Percentiles rank a stretch among this genome's conserved stretches.
Conservation (phyloP, 2,329 filamentous ascomycete genomes). For the Alternaria angustiovoidea region DNA sequence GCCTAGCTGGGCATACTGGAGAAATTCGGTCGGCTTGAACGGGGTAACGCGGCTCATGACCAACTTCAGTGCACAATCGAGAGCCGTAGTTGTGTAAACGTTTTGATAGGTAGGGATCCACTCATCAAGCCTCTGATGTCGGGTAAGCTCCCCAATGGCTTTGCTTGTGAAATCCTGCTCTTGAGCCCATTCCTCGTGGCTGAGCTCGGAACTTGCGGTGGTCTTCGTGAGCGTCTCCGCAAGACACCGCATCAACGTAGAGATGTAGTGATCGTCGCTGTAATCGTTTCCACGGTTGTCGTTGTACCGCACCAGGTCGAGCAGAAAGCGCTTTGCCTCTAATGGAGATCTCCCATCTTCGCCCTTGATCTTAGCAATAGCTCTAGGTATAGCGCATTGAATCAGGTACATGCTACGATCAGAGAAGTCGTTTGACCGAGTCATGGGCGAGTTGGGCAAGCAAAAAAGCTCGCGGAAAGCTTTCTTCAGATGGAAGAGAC, state of each 20-base stretch:
- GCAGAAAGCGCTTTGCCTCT: constrained; percentile 80
- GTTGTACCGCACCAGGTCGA: constrained; percentile 90
- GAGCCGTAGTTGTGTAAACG: constrained; percentile 67
- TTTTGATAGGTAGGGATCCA: constrained; percentile 73
- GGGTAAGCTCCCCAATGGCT: constrained; percentile 68
- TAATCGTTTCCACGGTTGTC: constrained; percentile 91
- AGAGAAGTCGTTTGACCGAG: constrained; percentile 87
- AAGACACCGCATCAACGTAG: constrained; percentile 74
- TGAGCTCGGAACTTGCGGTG: constrained; percentile 51
- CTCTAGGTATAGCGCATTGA: constrained; percentile 81
- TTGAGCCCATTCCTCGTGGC: constrained; percentile 56
- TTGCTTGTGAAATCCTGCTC: constrained; percentile 64
- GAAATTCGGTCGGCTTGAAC: constrained; percentile 63
- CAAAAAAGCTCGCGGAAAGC: constrained; percentile 91
- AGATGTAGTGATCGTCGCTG: constrained; percentile 90
- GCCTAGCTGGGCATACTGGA: constrained; percentile 67
- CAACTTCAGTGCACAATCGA: constrained; percentile 66
- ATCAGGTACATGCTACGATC: constrained; percentile 86
- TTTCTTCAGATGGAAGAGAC: constrained; percentile 82
- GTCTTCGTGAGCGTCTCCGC: constrained; percentile 60
- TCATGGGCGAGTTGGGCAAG: constrained; percentile 77
- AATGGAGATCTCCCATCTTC: constrained; percentile 78
- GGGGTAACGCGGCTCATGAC: constrained; percentile 63
- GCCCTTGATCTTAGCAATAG: constrained; percentile 81
- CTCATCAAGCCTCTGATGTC: constrained; percentile 70